phyloP scores from a whole-genome alignment of 345 rosid species.

The Luvunga scandens region DNA sequence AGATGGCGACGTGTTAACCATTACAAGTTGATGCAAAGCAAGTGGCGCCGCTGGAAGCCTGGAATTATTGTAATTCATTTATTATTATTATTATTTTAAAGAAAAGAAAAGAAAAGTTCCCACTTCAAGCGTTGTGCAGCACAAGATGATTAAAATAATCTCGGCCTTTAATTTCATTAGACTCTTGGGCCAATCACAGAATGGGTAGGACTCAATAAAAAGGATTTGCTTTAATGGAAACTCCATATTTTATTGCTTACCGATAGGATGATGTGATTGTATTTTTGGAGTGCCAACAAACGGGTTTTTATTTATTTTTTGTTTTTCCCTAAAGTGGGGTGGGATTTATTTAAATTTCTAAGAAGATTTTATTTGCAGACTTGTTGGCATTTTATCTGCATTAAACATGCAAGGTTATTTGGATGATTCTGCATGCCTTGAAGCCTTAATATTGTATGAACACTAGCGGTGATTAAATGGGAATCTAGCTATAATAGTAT shows the following conservation, averaged over 20 bases:
- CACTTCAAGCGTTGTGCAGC: not conserved
- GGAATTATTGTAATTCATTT: conserved; percentile 22
- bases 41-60: conserved; percentile 39
- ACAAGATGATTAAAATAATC: not conserved
- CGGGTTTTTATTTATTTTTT: not conserved
- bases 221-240: not conserved
- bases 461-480: not conserved
- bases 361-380: conserved; percentile 8
- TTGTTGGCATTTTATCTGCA: conserved; percentile 6
- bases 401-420: conserved; percentile 7
- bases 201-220: not conserved
- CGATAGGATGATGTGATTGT: not conserved
- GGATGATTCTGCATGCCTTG: conserved; percentile 1
- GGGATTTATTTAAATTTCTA: not conserved
- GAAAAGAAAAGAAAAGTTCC: not conserved
- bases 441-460: not conserved
- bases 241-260: not conserved
- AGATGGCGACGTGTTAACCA: conserved; percentile 17
- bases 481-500: not conserved
- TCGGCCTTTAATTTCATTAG: not conserved
- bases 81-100: not conserved
- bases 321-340: not conserved
- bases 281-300: not conserved
- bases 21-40: conserved; percentile 12
- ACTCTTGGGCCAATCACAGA: conserved; percentile 13